Base-by-base conservation (phyloP, 495 filamentous ascomycete genomes). In the Podospora pseudoanserina region DNA sequence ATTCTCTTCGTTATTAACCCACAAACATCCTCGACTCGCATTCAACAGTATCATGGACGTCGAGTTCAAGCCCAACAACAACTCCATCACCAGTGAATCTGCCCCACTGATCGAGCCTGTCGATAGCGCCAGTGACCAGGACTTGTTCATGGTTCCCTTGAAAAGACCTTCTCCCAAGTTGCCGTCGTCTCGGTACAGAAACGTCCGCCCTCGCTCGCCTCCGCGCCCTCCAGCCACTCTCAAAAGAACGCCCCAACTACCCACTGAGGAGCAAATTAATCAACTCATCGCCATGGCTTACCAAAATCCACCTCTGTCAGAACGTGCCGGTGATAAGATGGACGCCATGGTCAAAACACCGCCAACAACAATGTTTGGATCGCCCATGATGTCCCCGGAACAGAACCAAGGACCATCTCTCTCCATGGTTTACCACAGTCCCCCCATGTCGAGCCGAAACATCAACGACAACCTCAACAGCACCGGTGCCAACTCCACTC, bases 71-170 rank as follows among this genome's bases (percentile, higher is more conserved):
- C 64, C 39, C 7, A 66, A 65, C 30, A 68, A 67, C 49, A 27
- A 20, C 5, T 72, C 65, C 44, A 44, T 69, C 70, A 72, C 70
- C 44, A 72, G 70, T 67, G 70, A 72, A 49, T 67, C 70, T 44
- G 67, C 70, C 13, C 70, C 70, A 23, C 63, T 72, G 11, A 72
- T 72, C 49, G 49, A 67, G 65, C 64, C 70, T 19, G 54, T 72
- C 62, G 70, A 72, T 32, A 65, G 57, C 65, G 67, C 53, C 5
- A 60, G 49, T 30, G 70, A 72, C 49, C 60, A 49, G 32, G 70
- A 66, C n/a, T 49, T 72, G n/a, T 72, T 72, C 23, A 64, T 67
- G 67, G 70, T 72, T 26, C 70, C 70, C 5, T 39, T 72, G 20
- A 72, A 72, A 23, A 56, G 70, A 16, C 65, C 70, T 3, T 71